Base-by-base conservation (phyloP, 192 early-diverging fungal species). In the Entomortierella parvispora region DNA sequence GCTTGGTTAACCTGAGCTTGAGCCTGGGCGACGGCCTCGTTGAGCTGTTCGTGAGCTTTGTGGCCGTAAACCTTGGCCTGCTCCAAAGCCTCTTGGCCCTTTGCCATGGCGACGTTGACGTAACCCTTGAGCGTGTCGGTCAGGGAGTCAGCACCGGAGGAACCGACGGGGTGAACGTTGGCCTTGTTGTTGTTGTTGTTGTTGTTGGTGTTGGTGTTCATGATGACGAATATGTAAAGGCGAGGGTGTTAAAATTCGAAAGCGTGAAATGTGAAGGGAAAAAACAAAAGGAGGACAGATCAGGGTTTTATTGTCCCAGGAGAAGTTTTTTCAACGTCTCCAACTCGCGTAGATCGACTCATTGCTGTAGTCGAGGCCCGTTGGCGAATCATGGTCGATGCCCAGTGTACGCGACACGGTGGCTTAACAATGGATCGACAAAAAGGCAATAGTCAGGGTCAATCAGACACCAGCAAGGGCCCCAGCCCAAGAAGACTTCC, bases 81-180 rank as follows among this genome's bases (percentile, higher is more conserved):
- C 42, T 65, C 63, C n/a, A 52, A 0, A n/a, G 65, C 72, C 11
- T 52, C 58, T 0, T 67, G 64, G 31, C 71, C 71, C 59, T 67
- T 76, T 48, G 64, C 44, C 46, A 49, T 57, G 58, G 71, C 71
- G 10, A 47, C 28, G 10, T 68, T 42, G 42, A 50, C 46, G 44
- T 76, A 76, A 10, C 58, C 45, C 59, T 63, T 76, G 57, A 68
- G 15, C 31, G 65, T 68, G 9, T 67, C 64, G 15, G 65, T 34
- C 23, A 68, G 0, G 10, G 72, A 76, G n/a, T n/a, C n/a, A n/a
- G n/a, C n/a, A 34, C 46, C 51, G 1, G 64, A 34, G 72, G 31
- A 47, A 15, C 53, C 31, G 17, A 15, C 20, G 8, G 60, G 25
- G 9, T 43, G 51, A n/a, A n/a, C n/a, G n/a, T n/a, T n/a, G 1